phyloP scores from a whole-genome alignment of 495 filamentous ascomycete genomes.

The Neurospora sp. region DNA sequence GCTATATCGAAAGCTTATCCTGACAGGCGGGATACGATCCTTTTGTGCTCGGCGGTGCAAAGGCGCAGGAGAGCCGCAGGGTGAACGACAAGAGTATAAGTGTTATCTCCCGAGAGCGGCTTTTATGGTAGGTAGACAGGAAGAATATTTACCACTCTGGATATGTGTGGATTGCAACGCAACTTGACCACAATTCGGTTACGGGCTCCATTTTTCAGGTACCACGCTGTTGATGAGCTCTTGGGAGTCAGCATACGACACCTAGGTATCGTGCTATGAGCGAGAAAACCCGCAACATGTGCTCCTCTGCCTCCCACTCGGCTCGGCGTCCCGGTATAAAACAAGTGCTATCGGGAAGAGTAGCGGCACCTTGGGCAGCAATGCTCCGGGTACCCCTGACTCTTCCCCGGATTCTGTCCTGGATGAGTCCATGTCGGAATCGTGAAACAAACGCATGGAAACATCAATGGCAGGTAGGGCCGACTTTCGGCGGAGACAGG shows the following conservation, averaged over 20 bases:
- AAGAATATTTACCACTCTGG: neutral
- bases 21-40: neutral
- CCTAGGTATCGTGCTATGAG: neutral
- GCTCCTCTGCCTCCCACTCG: constrained; percentile 5
- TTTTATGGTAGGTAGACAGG: neutral
- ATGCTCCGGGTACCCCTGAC: constrained; percentile 35
- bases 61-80: neutral
- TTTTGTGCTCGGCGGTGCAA: neutral
- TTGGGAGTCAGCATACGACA: neutral
- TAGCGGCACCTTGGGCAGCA: constrained; percentile 37
- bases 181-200: neutral
- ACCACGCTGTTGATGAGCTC: neutral
- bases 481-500: neutral
- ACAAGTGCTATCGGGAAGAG: neutral
- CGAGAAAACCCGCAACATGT: neutral
- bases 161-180: neutral
- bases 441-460: neutral
- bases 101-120: neutral
- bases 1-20: neutral
- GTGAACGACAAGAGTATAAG: neutral
- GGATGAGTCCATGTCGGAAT: neutral
- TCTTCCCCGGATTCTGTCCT: constrained; percentile 5
- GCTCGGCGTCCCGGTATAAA: neutral
- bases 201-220: neutral
- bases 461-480: constrained; percentile 3